Evolutionary conservation across 2,329 filamentous ascomycete species (phyloP).

Genomic region (Arthrobotrys sinensis): DNA sequence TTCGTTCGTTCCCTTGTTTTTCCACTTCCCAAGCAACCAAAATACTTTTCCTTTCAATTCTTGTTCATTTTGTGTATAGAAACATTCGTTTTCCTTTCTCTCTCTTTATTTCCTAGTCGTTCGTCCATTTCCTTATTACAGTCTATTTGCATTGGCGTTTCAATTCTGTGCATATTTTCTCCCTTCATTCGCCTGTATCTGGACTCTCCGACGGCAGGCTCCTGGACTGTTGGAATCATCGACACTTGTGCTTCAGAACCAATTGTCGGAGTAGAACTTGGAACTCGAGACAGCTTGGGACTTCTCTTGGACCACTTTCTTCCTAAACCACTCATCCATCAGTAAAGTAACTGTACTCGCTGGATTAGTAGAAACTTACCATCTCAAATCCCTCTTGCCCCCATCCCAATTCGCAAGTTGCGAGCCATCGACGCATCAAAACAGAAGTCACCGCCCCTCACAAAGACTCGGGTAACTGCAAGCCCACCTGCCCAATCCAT

Average conservation of each 20-base stretch:
- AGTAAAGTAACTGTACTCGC: conserved; percentile 3
- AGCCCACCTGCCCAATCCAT: conserved; percentile 46
- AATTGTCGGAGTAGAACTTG: conserved; percentile 34
- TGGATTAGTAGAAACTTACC: conserved; percentile 15
- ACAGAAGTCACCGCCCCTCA: conserved; percentile 59
- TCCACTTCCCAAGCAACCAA: conserved; percentile 45
- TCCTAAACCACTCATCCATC: conserved; percentile 5
- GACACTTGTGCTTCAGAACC: conserved; percentile 38
- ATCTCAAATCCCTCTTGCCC: conserved; percentile 22
- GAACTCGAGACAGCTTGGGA: conserved; percentile 45
- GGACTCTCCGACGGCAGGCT: conserved; percentile 30
- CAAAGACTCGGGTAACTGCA: conserved; percentile 38
- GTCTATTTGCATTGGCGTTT: conserved; percentile 54
- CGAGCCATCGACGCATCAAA: conserved; percentile 48
- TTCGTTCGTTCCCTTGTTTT: conserved; percentile 45
- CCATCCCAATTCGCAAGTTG: conserved; percentile 24
- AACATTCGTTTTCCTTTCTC: conserved; percentile 54
- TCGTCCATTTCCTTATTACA: conserved; percentile 32
- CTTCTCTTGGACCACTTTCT: conserved; percentile 27
- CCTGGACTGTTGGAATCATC: conserved; percentile 30
- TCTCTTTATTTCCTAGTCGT: conserved; percentile 31
- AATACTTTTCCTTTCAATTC: conserved; percentile 49
- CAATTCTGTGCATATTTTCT: conserved; percentile 45
- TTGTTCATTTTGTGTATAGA: conserved; percentile 51
- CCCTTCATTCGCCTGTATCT: conserved; percentile 45